Percentiles rank a stretch among this genome's conserved stretches.
Conservation (phyloP, 371 early-diverging fungal genomes). For the Rhizopus microsporus region DNA sequence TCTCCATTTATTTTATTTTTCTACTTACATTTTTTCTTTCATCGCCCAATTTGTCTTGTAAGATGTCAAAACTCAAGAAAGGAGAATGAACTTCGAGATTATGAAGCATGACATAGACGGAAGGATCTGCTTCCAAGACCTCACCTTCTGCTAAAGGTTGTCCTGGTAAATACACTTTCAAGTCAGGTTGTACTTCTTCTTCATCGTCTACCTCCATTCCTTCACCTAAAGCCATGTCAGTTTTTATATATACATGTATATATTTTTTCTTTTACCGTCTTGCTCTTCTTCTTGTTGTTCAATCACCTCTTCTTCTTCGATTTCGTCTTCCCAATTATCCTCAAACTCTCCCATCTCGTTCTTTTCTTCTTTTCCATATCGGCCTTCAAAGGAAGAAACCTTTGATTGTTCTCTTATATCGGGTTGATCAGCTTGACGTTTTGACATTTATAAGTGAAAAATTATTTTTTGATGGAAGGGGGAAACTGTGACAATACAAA, state of each 20-base stretch:
- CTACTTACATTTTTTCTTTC: slow-evolving; percentile 70
- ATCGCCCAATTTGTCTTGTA: slow-evolving; percentile 82
- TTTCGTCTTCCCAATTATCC: slow-evolving; percentile 94
- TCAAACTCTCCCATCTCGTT: slow-evolving; percentile 95
- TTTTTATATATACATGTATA: background rate
- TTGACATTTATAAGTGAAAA: slow-evolving; percentile 45
- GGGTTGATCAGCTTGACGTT: slow-evolving; percentile 60
- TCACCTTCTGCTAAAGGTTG: slow-evolving; percentile 87
- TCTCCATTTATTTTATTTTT: background rate
- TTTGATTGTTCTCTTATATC: slow-evolving; percentile 53
- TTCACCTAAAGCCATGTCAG: slow-evolving; percentile 1
- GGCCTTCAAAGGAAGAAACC: slow-evolving; percentile 36
- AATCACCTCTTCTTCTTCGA: slow-evolving; percentile 74
- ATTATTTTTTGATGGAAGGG: background rate
- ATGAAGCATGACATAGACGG: slow-evolving; percentile 96
- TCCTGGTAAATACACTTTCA: slow-evolving; percentile 92
- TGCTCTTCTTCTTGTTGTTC: slow-evolving; percentile 50
- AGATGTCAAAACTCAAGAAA: slow-evolving; percentile 94
- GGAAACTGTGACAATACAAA: slow-evolving; percentile 12
- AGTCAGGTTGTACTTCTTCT: slow-evolving; percentile 48
- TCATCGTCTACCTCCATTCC: slow-evolving; percentile 65
- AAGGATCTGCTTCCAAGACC: slow-evolving; percentile 90
- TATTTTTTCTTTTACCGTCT: slow-evolving; percentile 42
- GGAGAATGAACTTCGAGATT: slow-evolving; percentile 91
- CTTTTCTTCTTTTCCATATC: slow-evolving; percentile 42